Evolutionary conservation across 108 stramenopile genomes (phyloP).

Genomic region (Cylindrotheca closterium): DNA sequence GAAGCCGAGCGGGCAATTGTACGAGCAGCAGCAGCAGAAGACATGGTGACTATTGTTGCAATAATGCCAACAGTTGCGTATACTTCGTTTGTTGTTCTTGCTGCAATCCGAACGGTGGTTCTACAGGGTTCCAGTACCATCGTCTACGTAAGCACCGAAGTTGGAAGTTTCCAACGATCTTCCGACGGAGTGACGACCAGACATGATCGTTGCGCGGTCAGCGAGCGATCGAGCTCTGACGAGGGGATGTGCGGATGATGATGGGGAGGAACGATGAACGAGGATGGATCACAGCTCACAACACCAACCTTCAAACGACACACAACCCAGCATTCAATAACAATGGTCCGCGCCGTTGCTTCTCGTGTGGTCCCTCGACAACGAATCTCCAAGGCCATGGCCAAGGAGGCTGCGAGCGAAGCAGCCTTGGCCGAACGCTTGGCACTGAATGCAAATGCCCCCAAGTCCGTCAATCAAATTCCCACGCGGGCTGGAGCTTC

Average conservation of each 20-base stretch:
- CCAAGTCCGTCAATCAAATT: conserved; percentile 22
- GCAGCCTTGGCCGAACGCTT: conserved; percentile 16
- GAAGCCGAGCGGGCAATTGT: conserved; percentile 24
- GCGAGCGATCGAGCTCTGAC: background rate
- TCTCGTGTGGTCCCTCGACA: conserved; percentile 25
- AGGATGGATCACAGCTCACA: no score
- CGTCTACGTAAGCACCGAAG: no score
- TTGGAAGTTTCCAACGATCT: no score
- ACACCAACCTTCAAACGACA: background rate
- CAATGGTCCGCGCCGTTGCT: conserved; percentile 35
- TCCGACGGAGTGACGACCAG: no score
- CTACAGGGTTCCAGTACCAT: no score
- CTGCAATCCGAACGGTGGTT: background rate
- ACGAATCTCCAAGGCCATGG: conserved; percentile 38
- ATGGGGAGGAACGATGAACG: no score
- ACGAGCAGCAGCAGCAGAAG: conserved; percentile 21
- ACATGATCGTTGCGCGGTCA: background rate
- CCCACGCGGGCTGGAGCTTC: conserved; percentile 23
- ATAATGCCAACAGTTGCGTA: no score
- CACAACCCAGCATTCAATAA: no score
- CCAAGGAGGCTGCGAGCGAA: conserved; percentile 28
- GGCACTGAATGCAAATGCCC: conserved; percentile 29
- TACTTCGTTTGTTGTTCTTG: background rate
- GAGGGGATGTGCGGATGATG: background rate
- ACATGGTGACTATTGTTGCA: conserved; percentile 25